These are phyloP conservation scores for Phylloporus arenicola DNA, from an alignment of 768 basidiomycete species.

Conservation along the genomic window DNA sequence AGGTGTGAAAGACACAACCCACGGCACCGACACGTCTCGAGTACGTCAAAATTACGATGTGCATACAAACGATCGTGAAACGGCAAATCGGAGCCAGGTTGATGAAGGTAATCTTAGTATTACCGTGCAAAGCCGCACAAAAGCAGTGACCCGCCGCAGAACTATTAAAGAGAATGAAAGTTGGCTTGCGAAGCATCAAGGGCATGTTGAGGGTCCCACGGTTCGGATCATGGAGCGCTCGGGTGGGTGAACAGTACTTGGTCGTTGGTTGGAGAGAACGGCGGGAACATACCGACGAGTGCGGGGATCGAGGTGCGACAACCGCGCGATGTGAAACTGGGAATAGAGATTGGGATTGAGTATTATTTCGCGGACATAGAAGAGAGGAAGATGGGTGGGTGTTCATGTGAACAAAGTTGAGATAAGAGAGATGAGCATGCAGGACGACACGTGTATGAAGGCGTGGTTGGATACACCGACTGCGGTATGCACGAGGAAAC, in stretches of 20 bases:
- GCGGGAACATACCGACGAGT: constrained; percentile 7
- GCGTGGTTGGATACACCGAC: constrained; percentile 13
- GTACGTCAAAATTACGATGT: constrained; percentile 23
- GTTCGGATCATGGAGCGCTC: constrained; percentile 11
- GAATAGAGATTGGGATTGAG: constrained; percentile 17
- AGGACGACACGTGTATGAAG: constrained; percentile 20
- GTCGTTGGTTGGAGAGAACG: background rate
- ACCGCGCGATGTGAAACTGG: constrained; percentile 20
- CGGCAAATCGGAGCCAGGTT: constrained; percentile 20
- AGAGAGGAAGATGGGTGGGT: background rate
- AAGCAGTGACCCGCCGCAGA: constrained; percentile 4
- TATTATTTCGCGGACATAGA: background rate
- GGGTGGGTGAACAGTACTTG: background rate
- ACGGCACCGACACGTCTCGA: constrained; percentile 25
- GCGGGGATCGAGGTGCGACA: constrained; percentile 22
- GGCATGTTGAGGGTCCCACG: constrained; percentile 6
- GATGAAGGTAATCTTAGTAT: constrained; percentile 19
- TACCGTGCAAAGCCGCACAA: constrained; percentile 13
- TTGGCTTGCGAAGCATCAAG: constrained; percentile 7
- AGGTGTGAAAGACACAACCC: constrained; percentile 6
- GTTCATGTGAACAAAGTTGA: constrained; percentile 18
- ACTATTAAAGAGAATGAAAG: constrained; percentile 1
- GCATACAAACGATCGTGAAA: constrained; percentile 6
- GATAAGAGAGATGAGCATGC: constrained; percentile 8
- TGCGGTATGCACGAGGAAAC: constrained; percentile 19